phyloP scores from a whole-genome alignment of 257 asterid species.

The Pogostemon cablin region DNA sequence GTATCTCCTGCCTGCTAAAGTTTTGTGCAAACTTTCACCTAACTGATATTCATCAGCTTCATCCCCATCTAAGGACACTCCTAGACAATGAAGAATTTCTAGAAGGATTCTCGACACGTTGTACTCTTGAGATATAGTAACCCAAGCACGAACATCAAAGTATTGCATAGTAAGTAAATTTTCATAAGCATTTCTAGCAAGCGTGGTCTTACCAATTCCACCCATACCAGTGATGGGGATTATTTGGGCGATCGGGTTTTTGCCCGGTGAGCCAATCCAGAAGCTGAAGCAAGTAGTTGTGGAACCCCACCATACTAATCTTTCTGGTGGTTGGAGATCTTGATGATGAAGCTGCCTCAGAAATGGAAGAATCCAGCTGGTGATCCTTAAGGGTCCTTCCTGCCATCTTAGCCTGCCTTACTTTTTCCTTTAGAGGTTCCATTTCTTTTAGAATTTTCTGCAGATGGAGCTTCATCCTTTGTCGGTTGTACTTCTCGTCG shows the following conservation, averaged over 20 bases:
- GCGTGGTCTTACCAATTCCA: slow-evolving; percentile 18
- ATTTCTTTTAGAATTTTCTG: too few species aligned
- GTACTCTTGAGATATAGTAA: slow-evolving; percentile 1
- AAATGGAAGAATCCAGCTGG: too few species aligned
- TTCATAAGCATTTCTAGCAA: slow-evolving; percentile 1
- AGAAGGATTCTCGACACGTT: neutral
- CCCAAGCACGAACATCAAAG: slow-evolving; percentile 20
- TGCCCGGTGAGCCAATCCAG: too few species aligned
- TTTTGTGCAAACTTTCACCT: neutral
- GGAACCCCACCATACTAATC: too few species aligned
- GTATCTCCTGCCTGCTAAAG: neutral
- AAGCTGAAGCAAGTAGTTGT: too few species aligned
- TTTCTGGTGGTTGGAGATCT: too few species aligned
- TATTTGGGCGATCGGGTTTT: too few species aligned
- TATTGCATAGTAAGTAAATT: neutral
- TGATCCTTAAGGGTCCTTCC: neutral
- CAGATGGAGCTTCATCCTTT: too few species aligned
- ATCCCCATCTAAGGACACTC: neutral
- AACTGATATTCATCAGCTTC: neutral
- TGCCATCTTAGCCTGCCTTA: neutral
- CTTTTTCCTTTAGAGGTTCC: too few species aligned
- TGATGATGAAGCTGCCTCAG: too few species aligned
- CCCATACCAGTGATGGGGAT: neutral
- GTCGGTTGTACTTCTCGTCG: too few species aligned
- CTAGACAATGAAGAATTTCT: neutral